Evolutionary conservation across 352 stramenopile genomes (phyloP), one percentile per base, ranked within the genome.

Genomic region (Aphanomyces cochlioides): DNA sequence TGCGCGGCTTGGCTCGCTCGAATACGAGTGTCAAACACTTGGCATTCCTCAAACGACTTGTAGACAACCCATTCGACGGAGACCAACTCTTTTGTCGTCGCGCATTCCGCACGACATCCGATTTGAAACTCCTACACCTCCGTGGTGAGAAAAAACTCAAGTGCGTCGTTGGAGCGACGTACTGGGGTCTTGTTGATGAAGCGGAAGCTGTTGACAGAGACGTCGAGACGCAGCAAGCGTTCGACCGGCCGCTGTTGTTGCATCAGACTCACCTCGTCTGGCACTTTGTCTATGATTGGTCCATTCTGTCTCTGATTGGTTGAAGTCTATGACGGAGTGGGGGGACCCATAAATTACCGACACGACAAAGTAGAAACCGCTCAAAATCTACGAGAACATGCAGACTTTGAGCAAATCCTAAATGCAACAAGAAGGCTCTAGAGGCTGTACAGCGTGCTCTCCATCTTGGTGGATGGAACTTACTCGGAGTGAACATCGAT

Each of bases 1-100:
- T 47, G 6, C 13, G 54, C 39, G 7, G 43, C 17, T 12, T 19
- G 19, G 40, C 53, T 50, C 3, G 39, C 28, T 6, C 64, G 64
- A n/a, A 70, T 36, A 19, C 64, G 48, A 38, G 64, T 61, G 54
- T 70, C 64, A 45, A 70, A 53, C 8, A 70, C 36, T 50, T 70
- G 64, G 48, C 53, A 70, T 37, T 70, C 64, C 28, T 70, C 64
- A 7, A 70, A 43, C 6, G 64, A 61, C 47, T 70, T 70, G 40
- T 54, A 70, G n/a, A 70, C 48, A 43, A 38, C 53, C 64, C 64
- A 70, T 5, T 70, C 64, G 39, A 70, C 47, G 6, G 17, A n/a
- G 7, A 70, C 28, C 17, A 41, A 17, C 64, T 12, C 10, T 8
- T 15, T 19, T 1, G n/a, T 17, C 2, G 64, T 61, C 17, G 45